Percentiles rank a stretch among this genome's conserved stretches.
These are phyloP conservation scores for Hanseniaspora thailandica DNA, from an alignment of 805 yeast genomes.

Conservation along the genomic window DNA sequence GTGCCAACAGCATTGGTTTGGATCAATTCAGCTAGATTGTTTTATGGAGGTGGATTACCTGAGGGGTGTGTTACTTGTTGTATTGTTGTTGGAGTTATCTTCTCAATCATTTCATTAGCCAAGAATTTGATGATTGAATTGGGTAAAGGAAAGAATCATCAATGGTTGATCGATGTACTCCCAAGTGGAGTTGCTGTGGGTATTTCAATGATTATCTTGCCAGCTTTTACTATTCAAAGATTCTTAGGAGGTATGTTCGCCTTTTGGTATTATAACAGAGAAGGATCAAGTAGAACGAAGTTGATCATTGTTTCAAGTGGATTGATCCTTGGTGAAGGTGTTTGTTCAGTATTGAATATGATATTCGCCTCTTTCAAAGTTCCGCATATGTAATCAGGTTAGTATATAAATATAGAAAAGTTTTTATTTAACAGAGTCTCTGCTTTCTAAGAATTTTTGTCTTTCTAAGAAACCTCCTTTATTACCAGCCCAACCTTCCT, in stretches of 20 bases:
- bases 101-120: conserved; percentile 56
- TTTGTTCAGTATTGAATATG: conserved; percentile 75
- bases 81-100: conserved; percentile 49
- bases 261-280: conserved; percentile 41
- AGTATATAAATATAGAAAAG: not conserved
- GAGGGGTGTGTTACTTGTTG: conserved; percentile 56
- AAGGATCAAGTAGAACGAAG: conserved; percentile 40
- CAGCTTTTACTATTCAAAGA: conserved; percentile 86
- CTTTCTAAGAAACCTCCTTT: conserved; percentile 85
- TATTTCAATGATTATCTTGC: conserved; percentile 86
- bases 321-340: conserved; percentile 84
- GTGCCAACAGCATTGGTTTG: conserved; percentile 93
- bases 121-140: conserved; percentile 42
- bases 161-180: conserved; percentile 36
- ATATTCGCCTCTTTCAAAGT: conserved; percentile 55
- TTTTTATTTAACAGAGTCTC: conserved; percentile 25
- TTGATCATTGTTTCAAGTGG: conserved; percentile 89
- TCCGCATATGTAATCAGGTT: conserved; percentile 40
- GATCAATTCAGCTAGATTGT: conserved; percentile 91
- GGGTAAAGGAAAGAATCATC: conserved; percentile 31
- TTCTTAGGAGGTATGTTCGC: conserved; percentile 76
- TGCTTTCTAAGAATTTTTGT: conserved; percentile 72
- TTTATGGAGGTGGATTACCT: conserved; percentile 84
- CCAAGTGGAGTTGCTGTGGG: conserved; percentile 98
- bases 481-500: conserved; percentile 38